Evolutionary conservation across 73 alveolate species (phyloP).

Genomic region (Symbiodinium natans): DNA sequence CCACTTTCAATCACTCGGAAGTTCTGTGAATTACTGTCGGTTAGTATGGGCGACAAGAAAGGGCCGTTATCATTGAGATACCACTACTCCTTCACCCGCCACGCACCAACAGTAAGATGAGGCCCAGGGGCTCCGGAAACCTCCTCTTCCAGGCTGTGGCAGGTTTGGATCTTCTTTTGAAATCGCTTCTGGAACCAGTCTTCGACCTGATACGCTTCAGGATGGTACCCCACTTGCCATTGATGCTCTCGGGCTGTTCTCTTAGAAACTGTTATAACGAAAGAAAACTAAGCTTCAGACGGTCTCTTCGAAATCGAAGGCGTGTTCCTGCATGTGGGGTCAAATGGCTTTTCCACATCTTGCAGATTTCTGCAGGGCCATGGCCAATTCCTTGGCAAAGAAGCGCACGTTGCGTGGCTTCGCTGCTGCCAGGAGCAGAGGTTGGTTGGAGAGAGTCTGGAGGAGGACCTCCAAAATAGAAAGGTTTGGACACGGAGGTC

Average conservation of each 20-base stretch:
- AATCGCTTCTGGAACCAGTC: neutral
- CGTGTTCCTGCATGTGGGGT: neutral
- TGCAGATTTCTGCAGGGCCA: too few relatives aligned
- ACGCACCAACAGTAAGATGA: too few relatives aligned
- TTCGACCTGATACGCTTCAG: neutral
- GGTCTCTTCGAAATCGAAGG: neutral
- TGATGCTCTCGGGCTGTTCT: too few relatives aligned
- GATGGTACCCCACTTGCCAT: too few relatives aligned
- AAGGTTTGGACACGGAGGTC: too few relatives aligned
- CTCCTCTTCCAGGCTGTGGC: conserved; percentile 1
- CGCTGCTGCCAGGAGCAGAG: neutral
- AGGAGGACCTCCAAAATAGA: neutral
- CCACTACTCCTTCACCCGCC: too few relatives aligned
- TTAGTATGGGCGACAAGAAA: too few relatives aligned
- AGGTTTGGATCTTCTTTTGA: neutral
- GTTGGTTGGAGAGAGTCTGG: neutral
- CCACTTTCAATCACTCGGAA: too few relatives aligned
- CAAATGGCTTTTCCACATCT: too few relatives aligned
- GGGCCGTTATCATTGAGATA: too few relatives aligned
- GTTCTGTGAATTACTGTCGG: too few relatives aligned
- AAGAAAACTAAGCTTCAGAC: neutral
- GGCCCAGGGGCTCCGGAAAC: neutral
- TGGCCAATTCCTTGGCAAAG: neutral
- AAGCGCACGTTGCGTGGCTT: conserved; percentile 2
- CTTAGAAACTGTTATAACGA: too few relatives aligned